phyloP scores from a whole-genome alignment of 139 green algal genomes.

The Desmodesmus armatus region DNA sequence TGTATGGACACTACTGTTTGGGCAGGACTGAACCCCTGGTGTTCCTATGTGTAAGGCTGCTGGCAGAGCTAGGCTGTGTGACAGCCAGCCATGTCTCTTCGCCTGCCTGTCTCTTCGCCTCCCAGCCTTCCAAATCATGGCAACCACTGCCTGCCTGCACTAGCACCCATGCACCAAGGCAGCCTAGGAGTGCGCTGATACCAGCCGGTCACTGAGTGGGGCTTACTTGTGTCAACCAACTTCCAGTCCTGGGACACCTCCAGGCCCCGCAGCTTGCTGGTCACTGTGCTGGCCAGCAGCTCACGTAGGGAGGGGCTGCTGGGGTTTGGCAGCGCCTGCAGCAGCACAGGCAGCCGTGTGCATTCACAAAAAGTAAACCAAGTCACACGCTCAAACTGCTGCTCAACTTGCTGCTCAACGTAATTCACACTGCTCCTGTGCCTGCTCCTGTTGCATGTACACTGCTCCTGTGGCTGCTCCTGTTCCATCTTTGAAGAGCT shows the following conservation, averaged over 20 bases:
- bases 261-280: slow-evolving; percentile 12
- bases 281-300: slow-evolving; percentile 13
- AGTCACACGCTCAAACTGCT: background rate
- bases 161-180: no score
- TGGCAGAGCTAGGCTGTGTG: no score
- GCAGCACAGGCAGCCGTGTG: background rate
- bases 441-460: background rate
- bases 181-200: no score
- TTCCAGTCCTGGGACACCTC: slow-evolving; percentile 37
- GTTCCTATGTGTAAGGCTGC: no score
- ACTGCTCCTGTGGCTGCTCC: background rate
- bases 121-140: background rate
- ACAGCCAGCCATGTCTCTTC: no score
- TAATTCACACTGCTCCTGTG: no score
- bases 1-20: no score
- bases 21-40: no score
- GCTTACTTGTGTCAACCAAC: background rate
- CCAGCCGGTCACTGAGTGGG: no score
- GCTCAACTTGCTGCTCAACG: no score
- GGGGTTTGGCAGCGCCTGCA: slow-evolving; percentile 20
- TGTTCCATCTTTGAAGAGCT: no score
- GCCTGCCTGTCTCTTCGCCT: background rate
- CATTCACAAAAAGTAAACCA: background rate
- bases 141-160: background rate
- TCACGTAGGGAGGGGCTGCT: background rate